Base-by-base conservation (phyloP, 768 basidiomycete species). In the Pseudohyphozyma bogoriensis region DNA sequence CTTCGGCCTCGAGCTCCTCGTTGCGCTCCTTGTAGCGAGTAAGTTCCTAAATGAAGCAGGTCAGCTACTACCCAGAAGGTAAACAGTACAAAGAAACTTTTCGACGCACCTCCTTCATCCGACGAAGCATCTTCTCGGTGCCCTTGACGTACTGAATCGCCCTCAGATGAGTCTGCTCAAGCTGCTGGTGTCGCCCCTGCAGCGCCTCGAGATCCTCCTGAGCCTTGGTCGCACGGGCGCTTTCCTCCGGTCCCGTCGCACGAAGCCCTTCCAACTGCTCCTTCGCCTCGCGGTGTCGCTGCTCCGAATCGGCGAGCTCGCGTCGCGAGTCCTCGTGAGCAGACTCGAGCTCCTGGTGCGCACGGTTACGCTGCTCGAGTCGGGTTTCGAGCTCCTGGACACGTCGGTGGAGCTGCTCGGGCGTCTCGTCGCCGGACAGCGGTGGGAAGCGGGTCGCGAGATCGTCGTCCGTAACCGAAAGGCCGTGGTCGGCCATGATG, bases 91-190 rank as follows among this genome's bases (percentile, higher is more conserved):
- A 11, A 10, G n/a, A 24, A 5, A 16, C 11, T 3, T 9, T 22
- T 13, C 11, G 31, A 64, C 64, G 28, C 32, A 65, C 64, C 57
- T 92, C 93, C 74, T 90, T 88, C 85, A 96, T 89, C 68, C 86
- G 83, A 67, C 90, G 83, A 79, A 96, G 86, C 83, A 97, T 90
- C 76, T 92, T 95, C 75, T 97, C 95, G 2, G 92, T 96, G 47
- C 89, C 89, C 80, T 96, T 97, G 68, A 96, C 91, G 75, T 95
- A 96, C 72, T 90, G 87, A 57, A 97, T 92, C 18, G 95, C 93
- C 54, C 92, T 82, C 70, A 91, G 87, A 74, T 99, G 97, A 70
- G 96, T 93, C 50, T 87, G 83, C 74, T 97, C 92, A 75, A 97
- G 82, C 72, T 91, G 87, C 28, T 81, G 78, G 51, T 72, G 66